Evolutionary conservation across 208 protist genomes (phyloP), one percentile per base, ranked within the genome.

Genomic region (Trypanosoma brucei): DNA sequence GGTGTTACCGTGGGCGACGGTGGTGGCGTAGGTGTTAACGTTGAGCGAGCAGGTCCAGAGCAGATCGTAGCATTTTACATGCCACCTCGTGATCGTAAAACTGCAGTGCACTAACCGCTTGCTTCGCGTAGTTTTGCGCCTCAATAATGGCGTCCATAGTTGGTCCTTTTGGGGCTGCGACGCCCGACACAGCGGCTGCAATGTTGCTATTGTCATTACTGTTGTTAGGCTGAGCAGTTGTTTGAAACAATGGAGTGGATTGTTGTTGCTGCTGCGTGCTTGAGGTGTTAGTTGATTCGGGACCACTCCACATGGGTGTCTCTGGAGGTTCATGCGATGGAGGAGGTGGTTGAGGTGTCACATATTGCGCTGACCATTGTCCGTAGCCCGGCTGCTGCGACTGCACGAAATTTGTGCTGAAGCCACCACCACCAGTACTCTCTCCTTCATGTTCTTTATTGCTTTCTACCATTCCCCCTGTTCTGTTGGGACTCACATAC

Each of bases 11-110:
- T 22, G 22, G 22, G 22, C 22, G 22, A 22, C 22, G 22, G 22
- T 22, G 22, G 22, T 22, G 22, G 22, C 22, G 22, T 22, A 22
- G 22, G 22, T 22, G 22, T 59, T n/a, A 70, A 13, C 59, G 62
- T n/a, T 71, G 63, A 45, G 84, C 74, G 38, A 93, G 55, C 8
- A 76, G 40, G 14, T 67, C 37, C 49, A 93, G 53, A 14, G 87
- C 84, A 1, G 68, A 53, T 11, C 69, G n/a, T 34, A 93, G 72
- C 54, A 89, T 65, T 56, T 76, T 68, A 36, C 64, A 55, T 3
- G 87, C 87, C 38, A 61, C 86, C 0, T 65, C 59, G 67, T 81
- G 55, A 65, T 93, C 87, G 58, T 89, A 91, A 49, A 91, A 93
- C 69, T 91, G 84, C 14, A 93, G 68, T 9, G 87, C 87, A 48